These are phyloP conservation scores for Sclerotinia trifoliorum DNA, from an alignment of 2,329 filamentous ascomycete genomes.

Conservation along the genomic window DNA sequence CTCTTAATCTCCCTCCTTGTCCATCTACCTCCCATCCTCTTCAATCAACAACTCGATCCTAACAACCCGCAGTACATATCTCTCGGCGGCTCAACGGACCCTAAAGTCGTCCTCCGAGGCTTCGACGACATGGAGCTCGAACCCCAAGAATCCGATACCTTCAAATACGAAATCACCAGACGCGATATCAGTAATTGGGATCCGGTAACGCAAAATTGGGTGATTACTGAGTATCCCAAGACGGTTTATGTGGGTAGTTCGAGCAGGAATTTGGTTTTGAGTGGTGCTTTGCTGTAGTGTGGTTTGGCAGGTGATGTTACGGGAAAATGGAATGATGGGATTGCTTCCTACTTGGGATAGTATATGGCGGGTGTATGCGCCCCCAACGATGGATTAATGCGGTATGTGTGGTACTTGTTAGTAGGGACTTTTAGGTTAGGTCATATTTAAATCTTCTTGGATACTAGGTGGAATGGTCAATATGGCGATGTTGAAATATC, in stretches of 20 bases:
- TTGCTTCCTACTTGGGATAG: too few relatives aligned
- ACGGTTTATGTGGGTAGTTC: conserved; percentile 38
- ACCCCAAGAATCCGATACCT: conserved; percentile 63
- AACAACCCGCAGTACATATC: conserved; percentile 65
- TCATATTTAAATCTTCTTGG: accelerated
- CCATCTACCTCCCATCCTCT: conserved; percentile 27
- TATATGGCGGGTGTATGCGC: not conserved
- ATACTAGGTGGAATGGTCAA: not conserved
- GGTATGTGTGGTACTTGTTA: too few relatives aligned
- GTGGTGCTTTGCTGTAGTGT: conserved; percentile 44
- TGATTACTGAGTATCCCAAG: conserved; percentile 43
- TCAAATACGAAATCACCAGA: conserved; percentile 69
- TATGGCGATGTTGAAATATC: not conserved
- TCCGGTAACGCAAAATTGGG: conserved; percentile 74
- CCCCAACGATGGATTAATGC: accelerated
- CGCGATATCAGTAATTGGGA: conserved; percentile 91
- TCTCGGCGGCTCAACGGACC: conserved; percentile 75
- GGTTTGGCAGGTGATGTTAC: too few relatives aligned
- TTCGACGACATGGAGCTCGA: conserved; percentile 76
- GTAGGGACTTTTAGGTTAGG: not conserved
- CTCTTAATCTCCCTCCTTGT: too few relatives aligned
- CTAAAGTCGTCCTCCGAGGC: conserved; percentile 65
- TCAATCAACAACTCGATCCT: conserved; percentile 37
- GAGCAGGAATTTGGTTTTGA: conserved; percentile 32
- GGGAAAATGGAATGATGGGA: too few relatives aligned